A percentile compares a stretch with the other conserved stretches of the same genome.
Conservation (phyloP, 83 land plant species). For the Diphasiastrum complanatum region DNA sequence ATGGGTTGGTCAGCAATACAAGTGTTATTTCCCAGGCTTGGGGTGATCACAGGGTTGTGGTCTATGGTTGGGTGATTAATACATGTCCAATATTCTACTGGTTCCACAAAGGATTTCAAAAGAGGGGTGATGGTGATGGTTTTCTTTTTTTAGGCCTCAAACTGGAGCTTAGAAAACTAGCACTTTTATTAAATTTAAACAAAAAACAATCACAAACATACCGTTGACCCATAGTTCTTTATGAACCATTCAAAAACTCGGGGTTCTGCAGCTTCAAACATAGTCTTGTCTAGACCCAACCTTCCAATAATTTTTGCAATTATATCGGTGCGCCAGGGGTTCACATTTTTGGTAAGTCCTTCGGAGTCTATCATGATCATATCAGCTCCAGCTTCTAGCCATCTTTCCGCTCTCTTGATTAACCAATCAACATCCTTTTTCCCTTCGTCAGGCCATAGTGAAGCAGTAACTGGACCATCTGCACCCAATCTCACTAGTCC, state of each 20-base stretch:
- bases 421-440: constrained; percentile 46
- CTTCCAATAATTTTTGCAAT: constrained; percentile 71
- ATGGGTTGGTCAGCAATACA: no score
- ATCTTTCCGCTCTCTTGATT: constrained; percentile 82
- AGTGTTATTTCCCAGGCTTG: no score
- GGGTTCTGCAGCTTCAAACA: constrained; percentile 76
- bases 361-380: constrained; percentile 90
- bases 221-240: constrained; percentile 67
- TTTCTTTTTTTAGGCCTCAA: no score
- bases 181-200: background rate
- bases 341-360: constrained; percentile 47
- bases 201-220: constrained; percentile 22
- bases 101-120: no score
- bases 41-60: no score
- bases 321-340: constrained; percentile 53
- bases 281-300: constrained; percentile 79
- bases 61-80: no score
- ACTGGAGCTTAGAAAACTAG: no score
- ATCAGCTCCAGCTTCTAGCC: constrained; percentile 88
- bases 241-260: constrained; percentile 86
- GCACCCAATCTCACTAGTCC: no score
- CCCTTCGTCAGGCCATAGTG: constrained; percentile 50
- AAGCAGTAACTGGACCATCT: no score
- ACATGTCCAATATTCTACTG: no score
- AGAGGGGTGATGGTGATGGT: no score